Percentiles rank a stretch among this genome's conserved stretches.
phyloP scores from a whole-genome alignment of 352 stramenopile genomes.

The Globisporangium echinulatum region DNA sequence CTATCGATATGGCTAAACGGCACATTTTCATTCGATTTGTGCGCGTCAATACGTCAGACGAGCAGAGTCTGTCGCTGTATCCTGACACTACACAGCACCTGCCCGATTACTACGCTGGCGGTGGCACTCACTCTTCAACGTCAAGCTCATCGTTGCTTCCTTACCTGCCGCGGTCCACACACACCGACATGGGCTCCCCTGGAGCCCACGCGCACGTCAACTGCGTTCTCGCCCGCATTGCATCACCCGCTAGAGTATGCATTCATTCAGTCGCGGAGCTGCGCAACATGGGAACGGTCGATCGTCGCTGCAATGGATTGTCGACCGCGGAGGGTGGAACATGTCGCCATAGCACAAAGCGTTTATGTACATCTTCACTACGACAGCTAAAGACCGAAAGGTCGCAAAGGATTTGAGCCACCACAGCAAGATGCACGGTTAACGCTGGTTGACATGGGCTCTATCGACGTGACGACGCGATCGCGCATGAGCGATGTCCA shows the following conservation, averaged over 20 bases:
- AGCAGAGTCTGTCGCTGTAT: background rate
- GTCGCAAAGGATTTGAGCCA: slow-evolving; percentile 5
- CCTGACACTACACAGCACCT: background rate
- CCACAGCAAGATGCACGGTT: no score
- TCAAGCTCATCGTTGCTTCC: background rate
- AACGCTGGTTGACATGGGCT: no score
- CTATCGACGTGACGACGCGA: background rate
- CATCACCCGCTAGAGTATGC: background rate
- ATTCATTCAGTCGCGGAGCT: slow-evolving; percentile 2
- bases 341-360: slow-evolving; percentile 14
- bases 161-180: background rate
- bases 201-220: background rate
- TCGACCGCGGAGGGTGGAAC: slow-evolving; percentile 13
- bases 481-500: background rate
- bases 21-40: slow-evolving; percentile 11
- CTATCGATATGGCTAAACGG: slow-evolving; percentile 5
- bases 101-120: background rate
- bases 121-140: background rate
- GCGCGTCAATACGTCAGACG: background rate
- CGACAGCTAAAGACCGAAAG: slow-evolving; percentile 12
- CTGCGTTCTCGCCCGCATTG: background rate
- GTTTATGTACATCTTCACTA: slow-evolving; percentile 19
- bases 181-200: background rate
- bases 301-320: slow-evolving; percentile 11
- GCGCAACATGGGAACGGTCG: slow-evolving; percentile 8